Evolutionary conservation across 805 yeast species (phyloP).

Genomic region (Wickerhamiella alocasiicola): DNA sequence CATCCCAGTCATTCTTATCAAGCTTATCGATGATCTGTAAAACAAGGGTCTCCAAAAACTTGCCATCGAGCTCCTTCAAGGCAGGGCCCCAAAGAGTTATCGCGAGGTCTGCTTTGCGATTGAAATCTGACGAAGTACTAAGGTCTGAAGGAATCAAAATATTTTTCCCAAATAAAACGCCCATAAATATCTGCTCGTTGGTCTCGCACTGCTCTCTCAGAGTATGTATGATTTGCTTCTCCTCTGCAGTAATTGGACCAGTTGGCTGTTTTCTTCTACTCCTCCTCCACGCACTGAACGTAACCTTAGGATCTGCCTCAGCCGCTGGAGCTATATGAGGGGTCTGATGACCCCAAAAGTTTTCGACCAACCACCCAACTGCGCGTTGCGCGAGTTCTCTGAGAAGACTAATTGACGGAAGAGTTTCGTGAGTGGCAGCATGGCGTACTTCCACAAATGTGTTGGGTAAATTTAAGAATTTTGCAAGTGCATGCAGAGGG

Average conservation of each 20-base stretch:
- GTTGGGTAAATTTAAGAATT: conserved; percentile 53
- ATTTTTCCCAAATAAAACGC: conserved; percentile 17
- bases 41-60: conserved; percentile 10
- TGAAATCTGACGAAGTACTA: conserved; percentile 6
- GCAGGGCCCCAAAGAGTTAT: conserved; percentile 19
- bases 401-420: conserved; percentile 63
- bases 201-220: conserved; percentile 4
- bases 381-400: conserved; percentile 49
- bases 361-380: conserved; percentile 55
- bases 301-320: conserved; percentile 21
- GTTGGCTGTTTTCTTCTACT: conserved; percentile 29
- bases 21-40: conserved; percentile 9
- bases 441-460: conserved; percentile 85
- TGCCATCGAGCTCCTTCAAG: conserved; percentile 12
- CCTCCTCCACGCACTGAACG: conserved; percentile 38
- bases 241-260: conserved; percentile 6
- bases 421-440: conserved; percentile 74
- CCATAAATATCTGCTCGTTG: conserved; percentile 7
- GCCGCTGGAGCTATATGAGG: conserved; percentile 1
- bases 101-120: conserved; percentile 8
- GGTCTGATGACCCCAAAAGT: conserved; percentile 48
- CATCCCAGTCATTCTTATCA: conserved; percentile 17
- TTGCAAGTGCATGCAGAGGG: conserved; percentile 67
- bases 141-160: conserved; percentile 15
- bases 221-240: conserved; percentile 5